Conservation (phyloP, 371 early-diverging fungal genomes). For the Mucor velutinosus region DNA sequence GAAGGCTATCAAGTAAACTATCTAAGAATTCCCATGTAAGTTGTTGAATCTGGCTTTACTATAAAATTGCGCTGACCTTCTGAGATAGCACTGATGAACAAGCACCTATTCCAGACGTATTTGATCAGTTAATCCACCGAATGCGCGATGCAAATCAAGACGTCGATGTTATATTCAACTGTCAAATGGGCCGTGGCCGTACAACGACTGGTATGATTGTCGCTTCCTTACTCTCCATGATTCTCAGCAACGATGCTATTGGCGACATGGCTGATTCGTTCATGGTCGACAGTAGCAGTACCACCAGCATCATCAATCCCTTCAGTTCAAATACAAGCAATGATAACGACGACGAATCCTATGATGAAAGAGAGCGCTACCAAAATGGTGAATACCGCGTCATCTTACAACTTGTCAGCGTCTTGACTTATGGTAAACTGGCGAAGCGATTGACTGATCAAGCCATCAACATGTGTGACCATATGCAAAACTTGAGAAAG, state of each 20-base stretch:
- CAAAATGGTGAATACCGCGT: slow-evolving; percentile 67
- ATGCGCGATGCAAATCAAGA: slow-evolving; percentile 40
- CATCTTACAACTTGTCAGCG: slow-evolving; percentile 68
- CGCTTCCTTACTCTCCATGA: slow-evolving; percentile 58
- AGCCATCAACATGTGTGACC: slow-evolving; percentile 73
- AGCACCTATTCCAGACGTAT: slow-evolving; percentile 75
- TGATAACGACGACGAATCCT: slow-evolving; percentile 42
- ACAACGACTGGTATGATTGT: slow-evolving; percentile 81
- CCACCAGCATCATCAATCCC: neutral
- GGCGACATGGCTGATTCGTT: slow-evolving; percentile 36
- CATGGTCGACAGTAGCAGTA: slow-evolving; percentile 20
- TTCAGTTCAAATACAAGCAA: slow-evolving; percentile 22
- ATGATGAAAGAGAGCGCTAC: slow-evolving; percentile 53
- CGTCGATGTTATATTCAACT: slow-evolving; percentile 67
- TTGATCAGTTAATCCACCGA: slow-evolving; percentile 61
- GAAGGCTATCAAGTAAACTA: slow-evolving; percentile 64
- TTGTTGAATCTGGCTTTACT: neutral
- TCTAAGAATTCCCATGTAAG: slow-evolving; percentile 66
- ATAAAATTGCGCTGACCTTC: neutral
- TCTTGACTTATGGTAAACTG: slow-evolving; percentile 66
- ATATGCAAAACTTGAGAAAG: slow-evolving; percentile 76
- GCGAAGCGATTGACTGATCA: slow-evolving; percentile 73
- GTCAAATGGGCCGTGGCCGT: slow-evolving; percentile 83
- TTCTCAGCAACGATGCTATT: slow-evolving; percentile 39
- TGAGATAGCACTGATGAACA: slow-evolving; percentile 67